These are phyloP conservation scores for Micractinium sp. DNA, from an alignment of 139 green algal genomes.

Conservation along the genomic window DNA sequence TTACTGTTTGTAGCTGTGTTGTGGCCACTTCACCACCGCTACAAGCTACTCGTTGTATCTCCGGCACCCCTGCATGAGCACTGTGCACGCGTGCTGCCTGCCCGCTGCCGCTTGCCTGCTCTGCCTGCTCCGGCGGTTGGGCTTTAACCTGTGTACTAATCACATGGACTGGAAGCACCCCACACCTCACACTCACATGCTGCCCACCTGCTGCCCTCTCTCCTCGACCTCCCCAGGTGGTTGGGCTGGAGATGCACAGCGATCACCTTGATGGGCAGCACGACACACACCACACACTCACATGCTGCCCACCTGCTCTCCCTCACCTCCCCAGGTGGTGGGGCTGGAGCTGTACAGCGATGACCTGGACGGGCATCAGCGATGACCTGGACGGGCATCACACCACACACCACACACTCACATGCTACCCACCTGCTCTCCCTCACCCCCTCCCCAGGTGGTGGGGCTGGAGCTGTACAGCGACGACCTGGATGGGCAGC, in stretches of 20 bases:
- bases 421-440: background rate
- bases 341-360: conserved; percentile 9
- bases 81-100: background rate
- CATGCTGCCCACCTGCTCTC: background rate
- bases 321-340: background rate
- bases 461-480: conserved; percentile 28
- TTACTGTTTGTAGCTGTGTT: too few relatives aligned
- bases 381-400: too few relatives aligned
- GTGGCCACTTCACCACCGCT: too few relatives aligned
- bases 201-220: background rate
- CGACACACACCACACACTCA: background rate
- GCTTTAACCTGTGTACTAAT: conserved; percentile 17
- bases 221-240: background rate
- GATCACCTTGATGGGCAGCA: too few relatives aligned
- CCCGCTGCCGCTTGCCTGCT: background rate
- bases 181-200: background rate
- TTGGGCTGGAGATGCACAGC: conserved; percentile 15
- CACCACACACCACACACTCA: background rate
- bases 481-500: conserved; percentile 17
- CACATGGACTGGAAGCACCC: too few relatives aligned
- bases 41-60: too few relatives aligned
- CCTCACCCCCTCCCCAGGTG: background rate
- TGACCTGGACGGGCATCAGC: too few relatives aligned
- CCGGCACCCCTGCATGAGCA: too few relatives aligned
- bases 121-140: conserved; percentile 11